Evolutionary conservation across 176 grass and related monocot genomes (phyloP), one percentile per base, ranked within the genome.

Genomic region (Musa troglodytarum): DNA sequence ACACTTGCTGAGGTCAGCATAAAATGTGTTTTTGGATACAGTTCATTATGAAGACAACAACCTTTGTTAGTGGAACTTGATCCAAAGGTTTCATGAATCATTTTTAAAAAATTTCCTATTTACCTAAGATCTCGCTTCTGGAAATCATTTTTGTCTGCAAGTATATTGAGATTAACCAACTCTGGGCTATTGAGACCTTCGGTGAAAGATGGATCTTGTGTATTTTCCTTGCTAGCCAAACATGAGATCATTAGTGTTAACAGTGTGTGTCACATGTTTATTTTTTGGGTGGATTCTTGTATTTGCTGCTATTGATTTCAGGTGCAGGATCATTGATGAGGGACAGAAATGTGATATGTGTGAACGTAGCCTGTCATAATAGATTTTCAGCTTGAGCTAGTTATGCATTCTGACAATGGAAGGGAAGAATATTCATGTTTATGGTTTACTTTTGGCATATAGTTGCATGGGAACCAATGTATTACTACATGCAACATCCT

Each of bases 1-100:
- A 99, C 95, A 2, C 91, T 99, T 2, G 84, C 89, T 1, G 95
- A 94, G 90, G 95, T 99, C 61, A 55, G 80, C 78, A 76, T 13
- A 5, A 54, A 87, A 49, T 23, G 43, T 11, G 66, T 9, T 23
- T 65, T 11, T 52, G 9, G 20, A 51, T 15, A 63, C 34, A 74
- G 11, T 56, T 55, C 22, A 10, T 57, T 74, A 34, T 28, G 28
- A 51, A 51, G 49, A 50, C 10, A 50, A 19, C 1, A 71, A 71
- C 69, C 16, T n/a, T 20, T 21, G 20, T 24, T 5, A 9, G 10
- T 11, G 50, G 17, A 51, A 50, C 43, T 49, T 50, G 28, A n/a
- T 20, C 16, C 15, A 51, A 70, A 43, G 34, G 34, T 43, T 43
- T 43, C 34, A 43, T 43, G 34, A 43, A 5, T 43, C 34, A 43